Evolutionary conservation across 2,329 filamentous ascomycete genomes (phyloP).

Genomic region (Saccharata proteae): DNA sequence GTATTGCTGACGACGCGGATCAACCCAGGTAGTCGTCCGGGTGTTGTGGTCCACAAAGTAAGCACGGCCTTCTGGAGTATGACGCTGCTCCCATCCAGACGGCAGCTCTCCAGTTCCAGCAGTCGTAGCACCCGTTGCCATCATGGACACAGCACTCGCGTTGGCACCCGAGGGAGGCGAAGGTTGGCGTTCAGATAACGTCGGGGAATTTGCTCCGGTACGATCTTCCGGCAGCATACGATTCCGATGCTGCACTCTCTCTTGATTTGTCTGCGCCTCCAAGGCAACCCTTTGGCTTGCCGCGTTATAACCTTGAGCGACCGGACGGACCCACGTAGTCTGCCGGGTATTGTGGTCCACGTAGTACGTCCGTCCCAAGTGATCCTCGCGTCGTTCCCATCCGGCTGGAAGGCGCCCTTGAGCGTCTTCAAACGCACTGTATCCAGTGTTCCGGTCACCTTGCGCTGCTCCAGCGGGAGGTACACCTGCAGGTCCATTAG

Average conservation of each 20-base stretch:
- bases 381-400: constrained; percentile 94
- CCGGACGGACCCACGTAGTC: constrained; percentile 90
- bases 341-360: constrained; percentile 96
- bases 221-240: constrained; percentile 91
- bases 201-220: constrained; percentile 86
- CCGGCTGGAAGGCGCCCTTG: constrained; percentile 84
- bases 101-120: constrained; percentile 91
- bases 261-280: constrained; percentile 84
- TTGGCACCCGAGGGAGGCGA: constrained; percentile 26
- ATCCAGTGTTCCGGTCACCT: constrained; percentile 37
- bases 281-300: constrained; percentile 66
- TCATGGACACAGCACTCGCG: constrained; percentile 62
- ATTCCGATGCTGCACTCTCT: constrained; percentile 88
- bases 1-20: constrained; percentile 92
- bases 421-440: constrained; percentile 93
- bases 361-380: constrained; percentile 90
- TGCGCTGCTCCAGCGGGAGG: constrained; percentile 17
- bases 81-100: constrained; percentile 90
- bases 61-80: constrained; percentile 84
- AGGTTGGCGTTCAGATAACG: constrained; percentile 44
- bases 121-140: constrained; percentile 89
- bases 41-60: constrained; percentile 99
- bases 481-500: constrained; percentile 34
- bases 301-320: constrained; percentile 63
- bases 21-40: constrained; percentile 95